A percentile compares a stretch with the other conserved stretches of the same genome.
Conservation (phyloP, 1,284 basidiomycete genomes). For the Psilocybe mexicana region DNA sequence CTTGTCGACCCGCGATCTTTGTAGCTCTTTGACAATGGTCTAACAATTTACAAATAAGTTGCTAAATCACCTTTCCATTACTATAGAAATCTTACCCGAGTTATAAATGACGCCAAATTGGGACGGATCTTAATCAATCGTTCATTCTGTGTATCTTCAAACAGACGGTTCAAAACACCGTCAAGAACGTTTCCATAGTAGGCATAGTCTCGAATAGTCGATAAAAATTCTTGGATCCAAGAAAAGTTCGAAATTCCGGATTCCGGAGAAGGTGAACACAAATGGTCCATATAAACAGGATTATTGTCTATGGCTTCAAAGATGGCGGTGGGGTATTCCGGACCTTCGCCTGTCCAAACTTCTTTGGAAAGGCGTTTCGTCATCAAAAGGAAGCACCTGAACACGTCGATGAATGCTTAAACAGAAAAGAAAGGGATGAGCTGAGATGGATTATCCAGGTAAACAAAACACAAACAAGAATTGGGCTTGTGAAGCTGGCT, state of each 20-base stretch:
- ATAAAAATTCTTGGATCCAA: constrained; percentile 60
- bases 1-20: constrained; percentile 34
- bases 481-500: constrained; percentile 65
- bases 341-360: constrained; percentile 68
- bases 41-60: constrained; percentile 18
- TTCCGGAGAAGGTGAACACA: constrained; percentile 41
- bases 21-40: constrained; percentile 34
- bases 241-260: constrained; percentile 49
- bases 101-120: constrained; percentile 56
- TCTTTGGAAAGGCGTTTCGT: constrained; percentile 51
- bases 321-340: constrained; percentile 71
- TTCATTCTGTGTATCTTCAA: constrained; percentile 78
- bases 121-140: constrained; percentile 62
- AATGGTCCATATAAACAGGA: constrained; percentile 51
- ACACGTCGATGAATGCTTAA: constrained; percentile 57
- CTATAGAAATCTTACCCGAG: constrained; percentile 49
- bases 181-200: constrained; percentile 70
- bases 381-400: constrained; percentile 59
- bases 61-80: not conserved
- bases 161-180: constrained; percentile 68
- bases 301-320: constrained; percentile 87
- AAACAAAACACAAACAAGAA: constrained; percentile 50
- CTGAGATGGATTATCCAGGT: constrained; percentile 8
- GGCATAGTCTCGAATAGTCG: constrained; percentile 49
- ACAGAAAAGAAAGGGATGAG: constrained; percentile 9